phyloP scores from a whole-genome alignment of 2,329 filamentous ascomycete genomes.

The Fusarium buxicola region DNA sequence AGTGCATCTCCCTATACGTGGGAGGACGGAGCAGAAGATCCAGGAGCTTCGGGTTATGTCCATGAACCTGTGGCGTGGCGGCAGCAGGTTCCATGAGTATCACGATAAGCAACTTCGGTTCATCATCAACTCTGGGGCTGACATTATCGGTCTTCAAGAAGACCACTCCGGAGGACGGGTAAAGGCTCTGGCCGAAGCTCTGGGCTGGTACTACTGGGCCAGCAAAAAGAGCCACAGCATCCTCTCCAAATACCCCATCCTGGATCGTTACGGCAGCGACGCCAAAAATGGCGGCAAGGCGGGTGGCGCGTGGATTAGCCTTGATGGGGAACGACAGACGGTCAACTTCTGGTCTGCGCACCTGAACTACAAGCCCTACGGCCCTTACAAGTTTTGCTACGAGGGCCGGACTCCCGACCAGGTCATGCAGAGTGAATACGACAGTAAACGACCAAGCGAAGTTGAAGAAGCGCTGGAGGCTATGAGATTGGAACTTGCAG shows the following conservation, averaged over 20 bases:
- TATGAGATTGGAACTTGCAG: constrained; percentile 47
- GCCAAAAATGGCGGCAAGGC: not conserved
- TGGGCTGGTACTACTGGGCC: constrained; percentile 53
- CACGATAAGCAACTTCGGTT: constrained; percentile 53
- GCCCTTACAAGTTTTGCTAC: constrained; percentile 57
- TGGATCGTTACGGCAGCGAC: constrained; percentile 38
- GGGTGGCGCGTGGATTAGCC: constrained; percentile 47
- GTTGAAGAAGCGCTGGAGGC: constrained; percentile 48
- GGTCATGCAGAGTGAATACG: constrained; percentile 49
- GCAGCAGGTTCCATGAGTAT: constrained; percentile 49
- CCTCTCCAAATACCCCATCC: constrained; percentile 54
- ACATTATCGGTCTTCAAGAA: constrained; percentile 54
- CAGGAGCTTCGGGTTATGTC: constrained; percentile 50
- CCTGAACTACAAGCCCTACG: constrained; percentile 52
- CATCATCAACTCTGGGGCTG: constrained; percentile 45
- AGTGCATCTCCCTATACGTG: constrained; percentile 49
- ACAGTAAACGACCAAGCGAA: constrained; percentile 51
- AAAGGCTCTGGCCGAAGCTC: constrained; percentile 48
- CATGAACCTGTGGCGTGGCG: constrained; percentile 54
- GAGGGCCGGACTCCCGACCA: constrained; percentile 47
- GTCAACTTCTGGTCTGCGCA: constrained; percentile 52
- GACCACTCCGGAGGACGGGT: constrained; percentile 42
- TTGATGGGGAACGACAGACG: constrained; percentile 47
- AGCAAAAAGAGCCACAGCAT: constrained; percentile 46
- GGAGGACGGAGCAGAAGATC: constrained; percentile 44